phyloP scores from a whole-genome alignment of 768 basidiomycete genomes.

The Ramaria rubella region DNA sequence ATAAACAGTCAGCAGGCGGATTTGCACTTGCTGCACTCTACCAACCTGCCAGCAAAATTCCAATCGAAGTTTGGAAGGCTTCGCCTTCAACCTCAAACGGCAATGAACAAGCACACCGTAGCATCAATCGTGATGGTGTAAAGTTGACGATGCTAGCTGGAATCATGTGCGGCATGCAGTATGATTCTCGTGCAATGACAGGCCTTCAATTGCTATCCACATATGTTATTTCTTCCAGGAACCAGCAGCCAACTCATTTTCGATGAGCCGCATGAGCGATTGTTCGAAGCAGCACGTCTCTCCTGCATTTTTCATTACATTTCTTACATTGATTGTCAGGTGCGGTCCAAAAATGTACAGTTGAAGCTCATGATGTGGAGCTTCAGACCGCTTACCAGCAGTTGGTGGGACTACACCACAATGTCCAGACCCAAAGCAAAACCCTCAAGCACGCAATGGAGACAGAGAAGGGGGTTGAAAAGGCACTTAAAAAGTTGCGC shows the following conservation, averaged over 20 bases:
- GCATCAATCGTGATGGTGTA: conserved; percentile 21
- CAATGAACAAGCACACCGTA: conserved; percentile 23
- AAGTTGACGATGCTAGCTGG: conserved; percentile 21
- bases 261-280: conserved; percentile 1
- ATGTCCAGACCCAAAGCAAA: background rate
- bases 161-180: conserved; percentile 18
- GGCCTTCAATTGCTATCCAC: background rate
- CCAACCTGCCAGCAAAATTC: conserved; percentile 23
- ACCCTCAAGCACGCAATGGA: background rate
- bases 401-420: background rate
- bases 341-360: background rate
- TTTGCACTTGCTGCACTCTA: conserved; percentile 24
- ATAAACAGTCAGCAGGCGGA: conserved; percentile 15
- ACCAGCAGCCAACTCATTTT: background rate
- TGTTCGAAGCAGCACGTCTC: background rate
- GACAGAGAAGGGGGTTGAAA: background rate
- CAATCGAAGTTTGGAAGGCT: conserved; percentile 24
- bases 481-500: background rate
- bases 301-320: background rate
- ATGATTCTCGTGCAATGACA: background rate
- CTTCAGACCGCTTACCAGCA: background rate
- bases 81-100: conserved; percentile 21
- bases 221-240: background rate
- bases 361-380: background rate
- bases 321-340: background rate